A percentile compares a stretch with the other conserved stretches of the same genome.
phyloP scores from a whole-genome alignment of 352 stramenopile genomes.

The Phytopythium litorale region DNA sequence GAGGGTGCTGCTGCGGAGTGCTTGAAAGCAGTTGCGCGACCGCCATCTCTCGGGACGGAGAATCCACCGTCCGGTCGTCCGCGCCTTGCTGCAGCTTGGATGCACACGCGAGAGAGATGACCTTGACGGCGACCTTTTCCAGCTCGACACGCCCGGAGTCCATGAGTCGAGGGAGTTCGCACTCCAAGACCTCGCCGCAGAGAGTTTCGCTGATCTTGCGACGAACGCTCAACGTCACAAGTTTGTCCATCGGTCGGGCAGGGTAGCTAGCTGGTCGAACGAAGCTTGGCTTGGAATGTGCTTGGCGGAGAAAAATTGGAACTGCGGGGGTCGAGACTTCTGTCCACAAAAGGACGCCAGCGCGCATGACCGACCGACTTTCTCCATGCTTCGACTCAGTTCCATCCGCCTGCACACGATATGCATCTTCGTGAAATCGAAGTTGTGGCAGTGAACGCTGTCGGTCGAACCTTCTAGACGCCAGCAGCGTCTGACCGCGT shows the following conservation, averaged over 20 bases:
- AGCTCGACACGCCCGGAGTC: neutral
- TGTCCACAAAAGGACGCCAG: neutral
- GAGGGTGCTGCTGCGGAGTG: slow-evolving; percentile 17
- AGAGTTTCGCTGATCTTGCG: slow-evolving; percentile 12
- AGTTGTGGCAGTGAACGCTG: neutral
- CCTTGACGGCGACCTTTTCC: slow-evolving; percentile 1
- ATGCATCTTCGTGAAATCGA: neutral
- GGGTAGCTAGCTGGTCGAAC: neutral
- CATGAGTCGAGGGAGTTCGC: neutral
- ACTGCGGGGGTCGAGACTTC: neutral
- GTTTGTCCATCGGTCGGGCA: neutral
- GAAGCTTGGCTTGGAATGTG: neutral
- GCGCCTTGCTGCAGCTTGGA: neutral
- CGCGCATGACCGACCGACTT: neutral
- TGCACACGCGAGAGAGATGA: neutral
- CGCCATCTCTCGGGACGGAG: neutral
- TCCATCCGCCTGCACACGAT: neutral
- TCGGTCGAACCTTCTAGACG: neutral
- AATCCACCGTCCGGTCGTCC: neutral
- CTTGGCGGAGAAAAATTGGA: neutral
- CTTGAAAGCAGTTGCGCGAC: neutral
- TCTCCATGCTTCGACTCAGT: neutral
- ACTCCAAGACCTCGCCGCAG: slow-evolving; percentile 9
- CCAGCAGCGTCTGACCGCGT: neutral
- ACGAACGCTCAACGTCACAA: slow-evolving; percentile 5